Base-by-base conservation (phyloP, 1,139 yeast species). In the Diutina rugosa region DNA sequence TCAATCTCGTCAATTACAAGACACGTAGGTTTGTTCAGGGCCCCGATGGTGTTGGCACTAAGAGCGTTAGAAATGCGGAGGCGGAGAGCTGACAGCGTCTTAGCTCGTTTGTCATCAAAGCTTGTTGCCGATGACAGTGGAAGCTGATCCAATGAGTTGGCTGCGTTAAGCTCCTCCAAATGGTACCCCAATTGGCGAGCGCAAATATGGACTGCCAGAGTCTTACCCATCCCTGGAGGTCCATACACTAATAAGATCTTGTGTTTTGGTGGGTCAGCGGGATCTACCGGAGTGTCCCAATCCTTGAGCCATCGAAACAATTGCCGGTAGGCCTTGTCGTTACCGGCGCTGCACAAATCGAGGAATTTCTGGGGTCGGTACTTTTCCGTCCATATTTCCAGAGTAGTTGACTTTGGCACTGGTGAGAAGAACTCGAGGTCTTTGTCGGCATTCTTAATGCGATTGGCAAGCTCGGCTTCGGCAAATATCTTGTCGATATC, bases 221-320 rank as follows among this genome's bases (percentile, higher is more conserved):
- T 93, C 67, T 93, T 93, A 6, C 99, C 99, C n/a, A 88, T 78
- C 1, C 99, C 99, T 0, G 97, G 91, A 0, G 97, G 95, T 0
- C 99, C 99, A 66, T 87, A 90, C 3, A 93, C 78, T 55, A 93
- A 71, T 47, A 93, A 67, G 0, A 93, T 76, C 61, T 82, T 86
- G 57, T 77, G 77, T n/a, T 69, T 72, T 0, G 98, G 98, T 55
- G 98, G 75, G 6, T 85, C 82, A 53, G 79, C 73, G 0, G 80
- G 76, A 66, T 90, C 96, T 52, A 51, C 26, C 53, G 61, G 18
- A 52, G 55, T 75, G 2, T 87, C 80, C 98, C 98, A 93, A 59
- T 83, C 84, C 60, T 82, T 79, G 46, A 93, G 67, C 98, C 98
- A 93, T 57, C 80, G 80, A 57, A 91, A 71, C 28, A 91, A 77